Conservation (phyloP, 2,329 filamentous ascomycete species). For the Ophiostoma angusticollis region DNA sequence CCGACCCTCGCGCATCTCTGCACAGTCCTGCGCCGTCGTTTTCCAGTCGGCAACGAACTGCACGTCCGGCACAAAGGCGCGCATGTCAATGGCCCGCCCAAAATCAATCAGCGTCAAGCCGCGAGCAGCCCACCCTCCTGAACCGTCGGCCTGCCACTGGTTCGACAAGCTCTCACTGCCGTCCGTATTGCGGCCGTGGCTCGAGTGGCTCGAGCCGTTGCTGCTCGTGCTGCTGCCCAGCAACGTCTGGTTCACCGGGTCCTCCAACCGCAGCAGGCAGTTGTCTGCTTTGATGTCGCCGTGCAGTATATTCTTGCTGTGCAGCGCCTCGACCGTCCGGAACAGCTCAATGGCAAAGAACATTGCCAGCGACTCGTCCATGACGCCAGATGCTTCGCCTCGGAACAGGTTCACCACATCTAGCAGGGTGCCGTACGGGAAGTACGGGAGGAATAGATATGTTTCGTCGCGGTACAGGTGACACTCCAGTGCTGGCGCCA, state of each 20-base stretch:
- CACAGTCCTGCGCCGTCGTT: conserved; percentile 73
- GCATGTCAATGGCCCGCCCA: conserved; percentile 88
- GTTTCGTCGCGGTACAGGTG: conserved; percentile 85
- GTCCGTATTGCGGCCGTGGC: conserved; percentile 15
- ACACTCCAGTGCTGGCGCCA: conserved; percentile 77
- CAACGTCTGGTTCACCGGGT: conserved; percentile 27
- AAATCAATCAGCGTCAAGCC: conserved; percentile 89
- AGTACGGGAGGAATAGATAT: conserved; percentile 77
- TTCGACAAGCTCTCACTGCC: conserved; percentile 30
- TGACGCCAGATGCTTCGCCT: conserved; percentile 55
- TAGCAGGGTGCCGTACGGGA: conserved; percentile 83
- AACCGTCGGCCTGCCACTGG: conserved; percentile 61
- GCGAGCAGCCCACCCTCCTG: conserved; percentile 64
- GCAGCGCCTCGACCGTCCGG: conserved; percentile 77
- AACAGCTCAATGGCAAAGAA: conserved; percentile 90
- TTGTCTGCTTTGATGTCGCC: conserved; percentile 95
- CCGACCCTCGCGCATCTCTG: conserved; percentile 85
- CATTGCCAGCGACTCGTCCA: conserved; percentile 89
- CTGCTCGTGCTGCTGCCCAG: conserved; percentile 18
- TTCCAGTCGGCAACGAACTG: conserved; percentile 96
- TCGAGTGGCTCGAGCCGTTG: no score
- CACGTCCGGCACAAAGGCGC: conserved; percentile 60
- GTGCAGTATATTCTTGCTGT: conserved; percentile 67
- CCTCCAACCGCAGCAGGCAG: conserved; percentile 76
- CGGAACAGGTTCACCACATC: conserved; percentile 84